Evolutionary conservation across 2,329 filamentous ascomycete genomes (phyloP), one percentile per base, ranked within the genome.

Genomic region (Aureobasidium subglaciale): DNA sequence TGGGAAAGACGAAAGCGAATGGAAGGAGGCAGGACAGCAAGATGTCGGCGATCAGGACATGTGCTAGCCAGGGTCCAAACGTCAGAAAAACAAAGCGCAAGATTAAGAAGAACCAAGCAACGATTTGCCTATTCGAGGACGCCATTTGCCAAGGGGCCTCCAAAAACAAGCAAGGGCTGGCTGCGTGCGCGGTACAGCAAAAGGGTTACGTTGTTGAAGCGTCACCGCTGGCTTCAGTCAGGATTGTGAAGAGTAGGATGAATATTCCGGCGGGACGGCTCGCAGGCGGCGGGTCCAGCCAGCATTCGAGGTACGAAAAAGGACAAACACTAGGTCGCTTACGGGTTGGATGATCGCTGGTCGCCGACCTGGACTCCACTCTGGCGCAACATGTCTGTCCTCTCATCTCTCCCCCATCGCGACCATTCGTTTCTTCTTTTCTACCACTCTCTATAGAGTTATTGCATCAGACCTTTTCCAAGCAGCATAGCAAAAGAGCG

Each of bases 21-120:
- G 66, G 69, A 16, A 71, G 64, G 24, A 71, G 63, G 5, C 63
- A 58, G 10, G 68, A 71, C 22, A 71, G 61, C 32, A 73, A 63
- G 20, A 80, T 46, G 64, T 84, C 79, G 62, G 78, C 76, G 35
- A 76, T 57, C 22, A 61, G 43, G 30, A 84, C 71, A 62, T 75
- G 76, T 8, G 74, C 29, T n/a, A 79, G 65, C 79, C 81, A 84
- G 27, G 80, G 80, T 11, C 65, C 25, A 16, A 67, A 59, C 37
- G 38, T 43, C n/a, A 68, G 62, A 45, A 63, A 22, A 40, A 63
- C 58, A 55, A 59, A 60, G 25, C 71, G 56, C 29, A 75, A 60
- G 54, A 79, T 64, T 42, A 71, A 56, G 15, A 73, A 40, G 59
- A 75, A 78, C 20, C 49, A 41, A 53, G 49, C 37, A 53, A 53